phyloP scores from a whole-genome alignment of 345 rosid genomes.

The Populus pruinosa region DNA sequence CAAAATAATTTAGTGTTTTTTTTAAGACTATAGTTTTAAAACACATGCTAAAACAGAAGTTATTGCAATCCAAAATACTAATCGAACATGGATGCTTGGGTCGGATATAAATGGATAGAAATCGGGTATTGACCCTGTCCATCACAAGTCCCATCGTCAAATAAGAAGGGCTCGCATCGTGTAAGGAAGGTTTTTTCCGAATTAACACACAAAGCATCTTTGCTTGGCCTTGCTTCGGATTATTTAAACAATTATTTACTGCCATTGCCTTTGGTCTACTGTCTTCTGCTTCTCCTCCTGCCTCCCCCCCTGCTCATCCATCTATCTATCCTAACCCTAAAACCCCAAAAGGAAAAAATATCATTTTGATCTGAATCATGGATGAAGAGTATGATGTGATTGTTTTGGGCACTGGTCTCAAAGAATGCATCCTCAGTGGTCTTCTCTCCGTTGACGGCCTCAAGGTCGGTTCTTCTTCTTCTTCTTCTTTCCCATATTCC shows the following conservation, averaged over 20 bases:
- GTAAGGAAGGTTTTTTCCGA: background rate
- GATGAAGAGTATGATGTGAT: constrained; percentile 92
- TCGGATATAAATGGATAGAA: background rate
- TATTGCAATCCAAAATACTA: no score
- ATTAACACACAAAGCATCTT: background rate
- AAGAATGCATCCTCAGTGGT: constrained; percentile 98
- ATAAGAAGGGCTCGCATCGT: background rate
- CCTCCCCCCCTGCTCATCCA: no score
- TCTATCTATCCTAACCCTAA: background rate
- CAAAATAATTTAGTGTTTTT: no score
- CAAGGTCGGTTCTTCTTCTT: constrained; percentile 47
- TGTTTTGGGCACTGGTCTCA: constrained; percentile 96
- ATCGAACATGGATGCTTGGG: background rate
- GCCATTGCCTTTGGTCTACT: background rate
- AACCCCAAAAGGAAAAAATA: background rate
- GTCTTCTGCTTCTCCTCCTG: background rate
- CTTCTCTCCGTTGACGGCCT: constrained; percentile 98
- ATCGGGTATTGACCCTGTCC: background rate
- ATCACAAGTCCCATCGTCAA: background rate
- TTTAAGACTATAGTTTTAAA: no score
- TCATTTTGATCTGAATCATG: constrained; percentile 34
- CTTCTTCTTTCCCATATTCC: background rate
- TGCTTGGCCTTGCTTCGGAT: background rate
- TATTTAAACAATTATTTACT: background rate
- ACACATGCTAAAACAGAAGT: no score